phyloP scores from a whole-genome alignment of 2,329 filamentous ascomycete species.

The Decorospora gaudefroyi region DNA sequence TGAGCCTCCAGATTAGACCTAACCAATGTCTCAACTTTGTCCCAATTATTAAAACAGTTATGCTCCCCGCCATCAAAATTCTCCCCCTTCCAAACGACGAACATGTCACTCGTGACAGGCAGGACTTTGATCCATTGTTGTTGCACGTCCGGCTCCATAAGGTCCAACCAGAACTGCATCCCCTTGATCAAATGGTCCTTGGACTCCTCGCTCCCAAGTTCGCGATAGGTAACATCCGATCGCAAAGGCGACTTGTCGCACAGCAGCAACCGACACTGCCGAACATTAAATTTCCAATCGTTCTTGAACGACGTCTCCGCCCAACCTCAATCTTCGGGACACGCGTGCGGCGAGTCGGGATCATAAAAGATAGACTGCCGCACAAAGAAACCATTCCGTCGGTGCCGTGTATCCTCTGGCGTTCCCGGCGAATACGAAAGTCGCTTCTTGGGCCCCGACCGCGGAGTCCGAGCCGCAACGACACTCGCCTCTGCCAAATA shows the following conservation, averaged over 20 bases:
- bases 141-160: not conserved
- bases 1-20: slow-evolving; percentile 9
- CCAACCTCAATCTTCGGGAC: slow-evolving; percentile 12
- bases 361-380: slow-evolving; percentile 9
- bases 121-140: not conserved
- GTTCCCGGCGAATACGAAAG: slow-evolving; percentile 9
- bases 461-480: not conserved
- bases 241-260: not conserved
- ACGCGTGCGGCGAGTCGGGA: slow-evolving; percentile 14
- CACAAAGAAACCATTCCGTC: not conserved
- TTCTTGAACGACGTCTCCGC: slow-evolving; percentile 13
- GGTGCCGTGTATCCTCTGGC: slow-evolving; percentile 13
- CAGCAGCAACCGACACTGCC: slow-evolving; percentile 19
- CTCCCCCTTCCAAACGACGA: slow-evolving; percentile 9
- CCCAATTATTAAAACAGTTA: slow-evolving; percentile 9
- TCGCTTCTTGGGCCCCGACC: not conserved
- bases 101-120: slow-evolving; percentile 9
- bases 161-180: slow-evolving; percentile 3
- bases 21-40: slow-evolving; percentile 1
- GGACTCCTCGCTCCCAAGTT: slow-evolving; percentile 7
- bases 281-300: slow-evolving; percentile 13
- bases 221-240: slow-evolving; percentile 9
- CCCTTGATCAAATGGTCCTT: slow-evolving; percentile 5
- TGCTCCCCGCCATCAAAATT: not conserved
- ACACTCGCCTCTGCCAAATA: not conserved